A percentile compares a stretch with the other conserved stretches of the same genome.
Evolutionary conservation across 163 green algal genomes (phyloP).

Genomic region (Botryococcus braunii): DNA sequence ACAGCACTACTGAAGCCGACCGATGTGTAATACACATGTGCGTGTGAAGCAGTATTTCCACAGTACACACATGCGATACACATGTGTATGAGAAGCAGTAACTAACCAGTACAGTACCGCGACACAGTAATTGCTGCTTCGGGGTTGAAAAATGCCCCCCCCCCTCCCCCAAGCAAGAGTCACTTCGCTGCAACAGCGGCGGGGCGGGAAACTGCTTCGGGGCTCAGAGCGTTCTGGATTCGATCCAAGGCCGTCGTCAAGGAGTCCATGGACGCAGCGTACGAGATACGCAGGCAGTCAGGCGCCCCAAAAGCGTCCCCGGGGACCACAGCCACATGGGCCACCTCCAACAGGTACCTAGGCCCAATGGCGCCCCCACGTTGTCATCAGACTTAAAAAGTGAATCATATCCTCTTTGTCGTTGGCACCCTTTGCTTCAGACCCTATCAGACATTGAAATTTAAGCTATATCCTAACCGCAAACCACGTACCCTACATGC

Average conservation of each 20-base stretch:
- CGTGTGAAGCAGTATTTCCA: too few relatives aligned
- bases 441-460: background rate
- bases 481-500: too few relatives aligned
- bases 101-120: too few relatives aligned
- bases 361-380: background rate
- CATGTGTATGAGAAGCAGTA: too few relatives aligned
- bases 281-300: conserved; percentile 87
- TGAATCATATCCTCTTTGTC: background rate
- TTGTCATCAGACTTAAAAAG: background rate
- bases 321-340: conserved; percentile 84
- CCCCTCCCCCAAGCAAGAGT: too few relatives aligned
- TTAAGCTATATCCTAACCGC: too few relatives aligned
- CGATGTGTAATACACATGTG: too few relatives aligned
- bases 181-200: background rate
- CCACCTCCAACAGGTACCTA: conserved; percentile 45
- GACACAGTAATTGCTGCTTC: too few relatives aligned
- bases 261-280: conserved; percentile 76
- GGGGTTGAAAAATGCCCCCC: too few relatives aligned
- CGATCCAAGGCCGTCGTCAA: conserved; percentile 5
- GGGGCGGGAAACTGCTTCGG: background rate
- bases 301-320: conserved; percentile 88
- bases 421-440: background rate
- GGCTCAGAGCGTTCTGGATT: conserved; percentile 1
- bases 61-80: too few relatives aligned
- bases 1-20: too few relatives aligned